Conservation (phyloP, 768 basidiomycete species). For the Leucosporidium yakuticum region DNA sequence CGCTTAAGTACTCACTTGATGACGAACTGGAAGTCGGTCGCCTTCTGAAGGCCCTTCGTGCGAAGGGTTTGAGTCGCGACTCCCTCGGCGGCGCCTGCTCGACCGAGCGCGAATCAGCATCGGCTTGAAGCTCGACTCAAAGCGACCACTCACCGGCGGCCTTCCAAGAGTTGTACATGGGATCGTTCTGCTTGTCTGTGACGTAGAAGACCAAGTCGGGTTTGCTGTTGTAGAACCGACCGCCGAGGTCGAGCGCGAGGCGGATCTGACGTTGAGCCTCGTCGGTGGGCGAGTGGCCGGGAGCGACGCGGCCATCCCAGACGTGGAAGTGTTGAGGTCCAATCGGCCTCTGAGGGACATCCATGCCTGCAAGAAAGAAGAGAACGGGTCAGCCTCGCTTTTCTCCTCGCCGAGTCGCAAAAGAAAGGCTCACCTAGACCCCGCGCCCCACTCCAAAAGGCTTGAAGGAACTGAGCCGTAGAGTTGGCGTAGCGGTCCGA, state of each 20-base stretch:
- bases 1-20: conserved; percentile 8
- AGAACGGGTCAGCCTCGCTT: not conserved
- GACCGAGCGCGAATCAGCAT: not conserved
- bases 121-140: not conserved
- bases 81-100: conserved; percentile 1
- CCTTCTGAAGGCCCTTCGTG: not conserved
- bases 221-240: not conserved
- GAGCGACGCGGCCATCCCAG: no score
- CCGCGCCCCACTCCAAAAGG: no score
- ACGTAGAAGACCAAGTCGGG: not conserved
- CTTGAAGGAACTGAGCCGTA: no score
- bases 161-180: not conserved
- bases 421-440: no score
- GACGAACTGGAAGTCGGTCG: not conserved
- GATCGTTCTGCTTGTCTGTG: not conserved
- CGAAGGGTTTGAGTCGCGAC: conserved; percentile 16
- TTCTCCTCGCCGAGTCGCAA: no score
- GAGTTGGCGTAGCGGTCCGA: no score
- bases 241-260: not conserved
- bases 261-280: not conserved
- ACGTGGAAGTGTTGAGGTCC: no score
- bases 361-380: not conserved
- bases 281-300: not conserved
- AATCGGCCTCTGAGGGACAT: not conserved
- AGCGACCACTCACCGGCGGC: not conserved